These are phyloP conservation scores for Pythium rhizo-oryzae DNA, from an alignment of 352 stramenopile genomes.

Conservation along the genomic window DNA sequence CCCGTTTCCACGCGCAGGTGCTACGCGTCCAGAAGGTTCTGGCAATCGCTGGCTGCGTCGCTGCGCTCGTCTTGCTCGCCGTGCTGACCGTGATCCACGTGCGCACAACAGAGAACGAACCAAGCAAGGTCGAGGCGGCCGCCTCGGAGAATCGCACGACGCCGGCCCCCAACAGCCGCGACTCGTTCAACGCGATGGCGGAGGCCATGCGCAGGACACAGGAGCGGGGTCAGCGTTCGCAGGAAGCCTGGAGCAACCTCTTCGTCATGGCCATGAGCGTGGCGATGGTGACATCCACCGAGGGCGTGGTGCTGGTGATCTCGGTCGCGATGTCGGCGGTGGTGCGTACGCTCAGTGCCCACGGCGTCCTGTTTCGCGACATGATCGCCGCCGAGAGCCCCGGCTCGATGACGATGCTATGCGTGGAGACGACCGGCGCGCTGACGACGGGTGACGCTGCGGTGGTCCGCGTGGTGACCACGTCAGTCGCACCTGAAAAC, in stretches of 20 bases:
- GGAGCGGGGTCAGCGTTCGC: too few species aligned
- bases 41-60: conserved; percentile 54
- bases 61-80: conserved; percentile 46
- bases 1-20: conserved; percentile 76
- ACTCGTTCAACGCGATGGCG: too few species aligned
- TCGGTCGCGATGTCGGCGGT: conserved; percentile 85
- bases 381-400: conserved; percentile 96
- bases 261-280: conserved; percentile 89
- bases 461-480: conserved; percentile 46
- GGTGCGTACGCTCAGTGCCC: conserved; percentile 94
- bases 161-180: too few species aligned
- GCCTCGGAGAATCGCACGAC: too few species aligned
- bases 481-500: not conserved
- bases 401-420: conserved; percentile 96
- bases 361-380: conserved; percentile 96
- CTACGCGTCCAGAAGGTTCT: conserved; percentile 43
- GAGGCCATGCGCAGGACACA: too few species aligned
- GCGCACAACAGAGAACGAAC: not conserved
- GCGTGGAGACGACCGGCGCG: conserved; percentile 95
- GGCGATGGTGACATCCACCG: conserved; percentile 79
- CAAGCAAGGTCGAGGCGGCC: too few species aligned
- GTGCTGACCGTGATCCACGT: conserved; percentile 66
- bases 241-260: too few species aligned
- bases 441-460: conserved; percentile 95
- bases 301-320: conserved; percentile 87